Percentiles rank a stretch among this genome's conserved stretches.
Conservation (phyloP, 139 green algal species). For the Monoraphidium neglectum region DNA sequence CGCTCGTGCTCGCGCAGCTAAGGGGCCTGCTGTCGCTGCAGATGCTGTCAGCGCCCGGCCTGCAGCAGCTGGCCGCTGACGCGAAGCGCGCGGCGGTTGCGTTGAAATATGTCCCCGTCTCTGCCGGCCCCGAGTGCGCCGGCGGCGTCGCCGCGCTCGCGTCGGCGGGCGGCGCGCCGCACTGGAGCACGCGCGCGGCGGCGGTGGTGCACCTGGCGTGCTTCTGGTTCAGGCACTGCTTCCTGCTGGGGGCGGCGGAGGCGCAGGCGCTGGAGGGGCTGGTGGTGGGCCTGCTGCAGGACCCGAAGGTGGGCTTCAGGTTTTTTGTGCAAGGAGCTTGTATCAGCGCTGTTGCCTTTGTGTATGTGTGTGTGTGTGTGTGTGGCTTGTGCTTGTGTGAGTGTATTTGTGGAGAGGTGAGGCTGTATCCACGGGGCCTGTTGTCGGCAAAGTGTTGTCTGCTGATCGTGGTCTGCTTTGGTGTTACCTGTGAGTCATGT, state of each 20-base stretch:
- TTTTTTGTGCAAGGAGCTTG: background rate
- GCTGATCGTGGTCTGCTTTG: too few species aligned
- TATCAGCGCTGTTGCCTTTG: background rate
- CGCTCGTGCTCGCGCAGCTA: conserved; percentile 64
- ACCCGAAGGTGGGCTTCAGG: conserved; percentile 60
- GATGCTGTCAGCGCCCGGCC: conserved; percentile 68
- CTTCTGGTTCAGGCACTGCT: conserved; percentile 84
- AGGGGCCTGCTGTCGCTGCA: conserved; percentile 67
- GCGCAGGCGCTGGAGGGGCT: conserved; percentile 32
- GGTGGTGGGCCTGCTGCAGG: conserved; percentile 60
- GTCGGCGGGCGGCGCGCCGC: conserved; percentile 28
- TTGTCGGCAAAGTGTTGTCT: too few species aligned
- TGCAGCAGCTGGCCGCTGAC: conserved; percentile 68
- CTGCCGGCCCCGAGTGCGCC: background rate
- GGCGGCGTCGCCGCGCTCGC: conserved; percentile 13
- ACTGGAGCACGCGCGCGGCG: conserved; percentile 74
- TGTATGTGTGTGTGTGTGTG: too few species aligned
- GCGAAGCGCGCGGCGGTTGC: conserved; percentile 22
- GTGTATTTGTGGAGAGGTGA: too few species aligned
- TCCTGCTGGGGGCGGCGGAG: conserved; percentile 54
- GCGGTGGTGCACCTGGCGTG: conserved; percentile 71
- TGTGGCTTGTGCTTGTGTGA: background rate
- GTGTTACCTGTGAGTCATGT: too few species aligned
- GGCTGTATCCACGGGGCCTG: too few species aligned
- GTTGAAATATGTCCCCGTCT: conserved; percentile 65